phyloP scores from a whole-genome alignment of 257 asterid genomes.

The Primulina eburnea region DNA sequence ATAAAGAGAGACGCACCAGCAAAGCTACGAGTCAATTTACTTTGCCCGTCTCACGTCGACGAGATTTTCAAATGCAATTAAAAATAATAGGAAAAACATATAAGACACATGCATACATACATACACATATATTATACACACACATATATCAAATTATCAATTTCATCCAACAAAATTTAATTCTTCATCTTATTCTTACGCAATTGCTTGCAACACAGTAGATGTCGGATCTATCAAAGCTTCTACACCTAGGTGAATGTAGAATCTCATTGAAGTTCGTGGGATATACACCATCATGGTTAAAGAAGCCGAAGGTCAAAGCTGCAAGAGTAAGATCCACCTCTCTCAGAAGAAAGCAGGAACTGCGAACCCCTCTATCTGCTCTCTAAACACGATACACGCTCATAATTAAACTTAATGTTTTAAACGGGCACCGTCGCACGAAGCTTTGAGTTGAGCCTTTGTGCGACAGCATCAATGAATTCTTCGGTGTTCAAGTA shows the following conservation, averaged over 20 bases:
- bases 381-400: no score
- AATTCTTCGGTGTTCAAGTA: conserved; percentile 82
- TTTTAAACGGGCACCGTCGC: conserved; percentile 34
- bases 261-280: background rate
- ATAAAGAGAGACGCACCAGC: background rate
- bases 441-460: conserved; percentile 50
- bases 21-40: background rate
- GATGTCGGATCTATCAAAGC: background rate
- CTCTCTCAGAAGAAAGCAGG: background rate
- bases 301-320: no score
- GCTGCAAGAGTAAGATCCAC: background rate
- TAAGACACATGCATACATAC: no score
- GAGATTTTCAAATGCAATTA: background rate
- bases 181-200: background rate
- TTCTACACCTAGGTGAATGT: background rate
- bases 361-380: no score
- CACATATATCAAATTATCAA: no score
- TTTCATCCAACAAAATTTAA: background rate
- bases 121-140: no score
- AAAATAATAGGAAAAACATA: no score
- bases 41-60: background rate
- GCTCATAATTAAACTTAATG: background rate
- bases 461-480: conserved; percentile 66
- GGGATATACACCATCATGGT: no score
- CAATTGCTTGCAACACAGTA: background rate